Base-by-base conservation (phyloP, 2,329 filamentous ascomycete genomes). In the Uncinocarpus reesii region DNA sequence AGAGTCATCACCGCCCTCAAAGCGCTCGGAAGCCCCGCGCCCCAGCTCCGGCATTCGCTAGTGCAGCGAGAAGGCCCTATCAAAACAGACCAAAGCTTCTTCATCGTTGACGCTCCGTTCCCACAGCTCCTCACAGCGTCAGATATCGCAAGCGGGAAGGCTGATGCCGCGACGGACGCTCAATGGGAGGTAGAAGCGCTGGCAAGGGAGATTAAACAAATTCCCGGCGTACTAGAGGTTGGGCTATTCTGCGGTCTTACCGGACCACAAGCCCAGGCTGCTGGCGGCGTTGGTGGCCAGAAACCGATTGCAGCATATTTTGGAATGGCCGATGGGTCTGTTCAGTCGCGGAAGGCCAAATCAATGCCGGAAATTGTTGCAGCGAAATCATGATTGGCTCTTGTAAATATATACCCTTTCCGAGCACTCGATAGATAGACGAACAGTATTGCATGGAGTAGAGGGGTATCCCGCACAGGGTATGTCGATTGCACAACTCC, bases 261-360 rank as follows among this genome's bases (percentile, higher is more conserved):
- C 52, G 90, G 90, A 0, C 71, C 78, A 13, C 74, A 93, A 64
- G 77, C 79, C 51, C 77, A 76, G 35, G 71, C 75, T 47, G 71
- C 75, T 50, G 74, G 79, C 55, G 71, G 75, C 47, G 68, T 79
- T 41, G 83, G 84, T 41, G 88, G 86, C 0, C 87, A 95, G 70
- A 94, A 90, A 70, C 92, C 92, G 0, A 77, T 95, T 10, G 88
- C 88, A 23, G 89, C 87, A 20, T 98, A 96, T 70, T 98, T 96
- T 68, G 92, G 92, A 29, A 85, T 92, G 79, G 78, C 83, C 37
- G 84, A 86, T 60, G 85, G 85, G 2, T 73, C 71, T 8, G 81
- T 85, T n/a, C n/a, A n/a, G n/a, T n/a, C n/a, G n/a, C n/a, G n/a
- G n/a, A n/a, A n/a, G n/a, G n/a, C n/a, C n/a, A n/a, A n/a, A n/a